Evolutionary conservation across 2,329 filamentous ascomycete species (phyloP).

Genomic region (Stromatinia cepivora): DNA sequence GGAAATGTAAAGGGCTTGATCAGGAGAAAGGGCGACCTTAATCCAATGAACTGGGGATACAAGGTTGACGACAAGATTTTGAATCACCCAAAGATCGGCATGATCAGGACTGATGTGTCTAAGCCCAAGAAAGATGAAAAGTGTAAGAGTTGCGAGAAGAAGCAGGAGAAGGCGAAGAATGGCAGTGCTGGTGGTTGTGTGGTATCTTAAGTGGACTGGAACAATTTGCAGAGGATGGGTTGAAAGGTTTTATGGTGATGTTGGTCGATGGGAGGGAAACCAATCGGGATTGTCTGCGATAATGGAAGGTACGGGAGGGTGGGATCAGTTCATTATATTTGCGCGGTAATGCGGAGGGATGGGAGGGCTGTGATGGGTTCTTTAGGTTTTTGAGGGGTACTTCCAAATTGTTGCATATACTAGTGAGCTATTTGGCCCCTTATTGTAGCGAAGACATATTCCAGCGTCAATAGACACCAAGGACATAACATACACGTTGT

Average conservation of each 20-base stretch:
- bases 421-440: neutral
- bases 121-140: neutral
- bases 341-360: neutral
- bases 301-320: neutral
- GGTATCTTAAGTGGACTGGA: neutral
- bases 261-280: neutral
- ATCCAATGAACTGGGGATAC: slow-evolving; percentile 9
- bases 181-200: neutral
- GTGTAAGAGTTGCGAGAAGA: neutral
- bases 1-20: neutral
- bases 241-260: neutral
- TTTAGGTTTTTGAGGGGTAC: neutral
- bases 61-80: neutral
- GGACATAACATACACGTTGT: neutral
- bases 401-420: too few species aligned
- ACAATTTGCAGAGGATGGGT: neutral
- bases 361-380: too few species aligned
- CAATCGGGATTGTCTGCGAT: neutral
- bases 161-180: neutral
- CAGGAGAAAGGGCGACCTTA: slow-evolving; percentile 8
- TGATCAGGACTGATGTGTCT: neutral
- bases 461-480: neutral
- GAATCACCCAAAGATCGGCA: neutral
- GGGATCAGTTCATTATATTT: neutral
- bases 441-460: neutral